Base-by-base conservation (phyloP, 2,329 filamentous ascomycete genomes). In the Aspergillus sp. region DNA sequence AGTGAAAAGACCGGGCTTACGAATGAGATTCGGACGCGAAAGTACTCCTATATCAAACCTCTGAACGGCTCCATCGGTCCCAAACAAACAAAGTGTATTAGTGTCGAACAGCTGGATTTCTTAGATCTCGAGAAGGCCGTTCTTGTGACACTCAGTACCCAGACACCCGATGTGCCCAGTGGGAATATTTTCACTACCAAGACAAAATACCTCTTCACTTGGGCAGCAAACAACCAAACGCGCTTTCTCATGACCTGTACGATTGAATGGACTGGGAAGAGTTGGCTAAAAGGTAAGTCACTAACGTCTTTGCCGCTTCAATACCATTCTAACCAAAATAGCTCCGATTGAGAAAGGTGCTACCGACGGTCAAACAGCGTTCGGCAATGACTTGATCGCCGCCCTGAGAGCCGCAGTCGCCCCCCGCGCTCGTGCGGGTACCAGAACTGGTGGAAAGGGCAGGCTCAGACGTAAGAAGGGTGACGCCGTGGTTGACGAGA, bases 211-310 rank as follows among this genome's bases (percentile, higher is more conserved):
- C 96, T 96, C 69, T 81, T 99, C 21, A 90, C 90, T 52, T 99
- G 95, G 95, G 92, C 88, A 4, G 87, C 95, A 51, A 88, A 87
- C 61, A 96, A 96, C 68, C 80, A 86, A 40, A 99, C 96, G 1
- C 85, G 92, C 27, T 78, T 99, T 31, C 86, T 95, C 61, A 89
- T 93, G 77, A 97, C 89, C 64, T 97, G 91, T 73, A 89, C 87
- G 2, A 90, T 97, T 44, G 96, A 99, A 70, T 99, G 96, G 96
- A 88, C 89, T 3, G 93, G 93, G 66, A 99, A 98, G 82, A 97
- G 93, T 79, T 99, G 95, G 95, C 79, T 99, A 46, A 97, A 95
- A 79, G 91, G 93, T 96, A 80, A 71, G 80, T 70, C 8, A 5
- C 24, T 9, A 7, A 2, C 11, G 4, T n/a, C 27, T 33, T 4